Conservation (phyloP, 495 filamentous ascomycete genomes). For the Penicillium silybi region DNA sequence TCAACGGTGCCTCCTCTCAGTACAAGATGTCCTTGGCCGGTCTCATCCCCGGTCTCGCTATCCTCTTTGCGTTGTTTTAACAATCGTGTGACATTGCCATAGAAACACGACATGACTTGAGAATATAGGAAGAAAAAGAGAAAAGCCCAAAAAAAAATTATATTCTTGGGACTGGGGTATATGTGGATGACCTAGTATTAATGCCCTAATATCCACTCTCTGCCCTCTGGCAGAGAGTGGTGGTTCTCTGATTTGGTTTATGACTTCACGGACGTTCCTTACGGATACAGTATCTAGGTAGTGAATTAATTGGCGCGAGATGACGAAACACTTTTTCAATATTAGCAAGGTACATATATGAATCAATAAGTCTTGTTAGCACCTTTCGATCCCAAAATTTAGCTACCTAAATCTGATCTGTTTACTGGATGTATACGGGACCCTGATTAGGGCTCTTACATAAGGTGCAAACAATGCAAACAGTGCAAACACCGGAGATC, state of each 20-base stretch:
- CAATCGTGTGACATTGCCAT: background rate
- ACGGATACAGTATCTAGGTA: constrained; percentile 7
- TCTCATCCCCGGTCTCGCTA: constrained; percentile 18
- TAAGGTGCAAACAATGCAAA: constrained; percentile 13
- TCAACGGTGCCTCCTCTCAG: constrained; percentile 21
- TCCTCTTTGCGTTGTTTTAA: constrained; percentile 18
- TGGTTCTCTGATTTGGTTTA: constrained; percentile 9
- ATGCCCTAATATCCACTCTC: constrained; percentile 4
- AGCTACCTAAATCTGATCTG: background rate
- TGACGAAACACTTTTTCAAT: background rate
- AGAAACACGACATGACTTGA: background rate
- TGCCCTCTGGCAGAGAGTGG: constrained; percentile 2
- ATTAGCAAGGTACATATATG: background rate
- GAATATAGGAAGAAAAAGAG: background rate
- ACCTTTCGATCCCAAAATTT: too few species aligned
- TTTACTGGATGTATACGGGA: background rate
- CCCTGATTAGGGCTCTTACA: constrained; percentile 12
- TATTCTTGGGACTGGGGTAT: constrained; percentile 6
- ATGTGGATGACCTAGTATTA: constrained; percentile 1
- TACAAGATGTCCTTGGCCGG: constrained; percentile 18
- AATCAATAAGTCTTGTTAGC: background rate
- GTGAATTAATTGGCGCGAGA: constrained; percentile 1
- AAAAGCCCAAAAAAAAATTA: constrained; percentile 11
- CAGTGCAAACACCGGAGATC: constrained; percentile 19
- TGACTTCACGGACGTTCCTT: constrained; percentile 13